Evolutionary conservation across 169 alveolate genomes (phyloP).

Genomic region (Eimeria maxima): DNA sequence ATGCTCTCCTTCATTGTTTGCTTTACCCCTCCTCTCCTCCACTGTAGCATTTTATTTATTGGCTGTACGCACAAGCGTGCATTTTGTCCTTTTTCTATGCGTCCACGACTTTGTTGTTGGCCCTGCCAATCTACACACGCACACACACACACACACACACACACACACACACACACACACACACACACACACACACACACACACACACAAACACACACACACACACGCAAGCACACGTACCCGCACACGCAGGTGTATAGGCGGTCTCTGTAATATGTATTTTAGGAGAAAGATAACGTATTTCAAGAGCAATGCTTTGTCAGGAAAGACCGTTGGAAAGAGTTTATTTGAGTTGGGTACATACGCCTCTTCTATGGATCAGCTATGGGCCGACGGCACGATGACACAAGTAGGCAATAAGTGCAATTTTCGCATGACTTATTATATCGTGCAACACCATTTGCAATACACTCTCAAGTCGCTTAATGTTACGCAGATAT

Average conservation of each 20-base stretch:
- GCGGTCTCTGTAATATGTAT: not conserved
- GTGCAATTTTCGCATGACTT: not conserved
- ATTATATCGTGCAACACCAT: not conserved
- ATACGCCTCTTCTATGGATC: conserved; percentile 68
- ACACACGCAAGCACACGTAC: too few relatives aligned
- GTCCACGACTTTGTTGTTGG: not conserved
- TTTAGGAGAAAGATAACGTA: conserved; percentile 66
- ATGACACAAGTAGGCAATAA: conserved; percentile 72
- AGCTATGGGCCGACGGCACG: conserved; percentile 81
- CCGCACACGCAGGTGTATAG: too few relatives aligned
- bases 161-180: not conserved
- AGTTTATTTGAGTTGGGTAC: conserved; percentile 77
- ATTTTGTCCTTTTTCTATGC: not conserved
- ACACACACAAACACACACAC: too few relatives aligned
- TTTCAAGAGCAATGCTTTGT: conserved; percentile 38
- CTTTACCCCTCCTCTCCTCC: not conserved
- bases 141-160: not conserved
- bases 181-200: not conserved
- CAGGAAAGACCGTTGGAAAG: conserved; percentile 79
- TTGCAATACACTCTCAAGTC: not conserved
- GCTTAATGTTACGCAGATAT: not conserved
- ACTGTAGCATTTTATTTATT: not conserved
- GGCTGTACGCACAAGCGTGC: not conserved
- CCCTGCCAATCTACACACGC: not conserved
- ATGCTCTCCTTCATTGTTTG: not conserved